Evolutionary conservation across 805 yeast species (phyloP), one percentile per base, ranked within the genome.

Genomic region (Lipomyces yamadae): DNA sequence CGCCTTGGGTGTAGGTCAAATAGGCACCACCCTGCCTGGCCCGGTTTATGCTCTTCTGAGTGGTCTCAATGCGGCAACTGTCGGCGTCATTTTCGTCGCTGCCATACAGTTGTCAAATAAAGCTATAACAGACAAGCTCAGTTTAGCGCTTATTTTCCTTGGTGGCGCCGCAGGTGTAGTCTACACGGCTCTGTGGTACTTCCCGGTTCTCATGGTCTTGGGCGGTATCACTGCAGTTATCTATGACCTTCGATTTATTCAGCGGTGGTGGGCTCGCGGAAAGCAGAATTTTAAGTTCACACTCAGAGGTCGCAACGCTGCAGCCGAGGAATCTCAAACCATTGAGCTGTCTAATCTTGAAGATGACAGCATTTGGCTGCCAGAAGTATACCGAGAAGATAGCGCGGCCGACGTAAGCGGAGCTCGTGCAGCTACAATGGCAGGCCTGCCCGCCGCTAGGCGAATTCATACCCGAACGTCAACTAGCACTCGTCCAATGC

Each of bases 71-170:
- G 64, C 69, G 6, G 68, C 68, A 5, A 66, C 65, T 29, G 69
- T 68, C n/a, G 71, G 71, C 10, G 66, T 68, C 52, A 68, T 68
- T 59, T 59, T 66, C 33, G 56, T 59, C 13, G 71, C 71, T 11
- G 71, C 70, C 2, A 33, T 60, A 32, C 60, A 68, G 34, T 54
- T 68, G 11, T 65, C 70, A 15, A 56, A 48, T n/a, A 50, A 59
- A 52, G 61, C 64, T 8, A 59, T 68, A 42, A 68, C 71, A 15
- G 71, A 68, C 39, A 65, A 68, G 37, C 58, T 68, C 33, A 66
- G 69, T 50, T 58, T 61, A 13, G 52, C 64, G 32, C 59, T 59
- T 13, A 58, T 67, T 32, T 67, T 64, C 42, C 56, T 67, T 10
- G 69, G 65, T 18, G 68, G 68, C 13, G 63, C 64, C 37, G 56